Evolutionary conservation across 2,329 filamentous ascomycete species (phyloP).

Genomic region (Exophiala alcalophila): DNA sequence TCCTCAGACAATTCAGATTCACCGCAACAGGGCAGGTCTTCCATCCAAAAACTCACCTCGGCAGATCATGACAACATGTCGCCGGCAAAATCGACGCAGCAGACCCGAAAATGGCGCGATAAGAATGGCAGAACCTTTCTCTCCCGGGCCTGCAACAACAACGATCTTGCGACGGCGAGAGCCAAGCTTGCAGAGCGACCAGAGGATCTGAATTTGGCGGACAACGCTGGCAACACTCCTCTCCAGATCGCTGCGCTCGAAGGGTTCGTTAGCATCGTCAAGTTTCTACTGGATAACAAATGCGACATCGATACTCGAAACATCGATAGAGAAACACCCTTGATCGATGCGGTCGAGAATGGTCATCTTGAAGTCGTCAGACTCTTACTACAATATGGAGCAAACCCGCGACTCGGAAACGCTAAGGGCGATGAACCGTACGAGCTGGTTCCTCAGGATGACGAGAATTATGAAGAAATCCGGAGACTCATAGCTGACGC

Average conservation of each 20-base stretch:
- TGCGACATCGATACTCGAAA: conserved; percentile 79
- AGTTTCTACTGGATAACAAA: conserved; percentile 77
- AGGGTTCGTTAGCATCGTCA: conserved; percentile 81
- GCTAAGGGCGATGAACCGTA: conserved; percentile 89
- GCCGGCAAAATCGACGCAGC: conserved; percentile 61
- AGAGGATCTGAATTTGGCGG: conserved; percentile 81
- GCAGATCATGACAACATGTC: conserved; percentile 53
- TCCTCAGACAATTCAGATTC: conserved; percentile 39
- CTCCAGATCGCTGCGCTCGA: conserved; percentile 89
- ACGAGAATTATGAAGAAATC: conserved; percentile 77
- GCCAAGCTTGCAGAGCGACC: conserved; percentile 72
- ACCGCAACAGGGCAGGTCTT: conserved; percentile 39
- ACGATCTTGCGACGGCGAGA: conserved; percentile 76
- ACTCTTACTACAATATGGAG: conserved; percentile 77
- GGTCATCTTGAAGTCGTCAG: conserved; percentile 85
- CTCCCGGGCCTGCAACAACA: conserved; percentile 83
- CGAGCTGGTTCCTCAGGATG: conserved; percentile 72
- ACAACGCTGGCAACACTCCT: conserved; percentile 95
- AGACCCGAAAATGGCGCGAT: conserved; percentile 87
- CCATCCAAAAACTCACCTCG: conserved; percentile 42
- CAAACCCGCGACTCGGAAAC: conserved; percentile 88
- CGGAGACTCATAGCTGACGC: conserved; percentile 65
- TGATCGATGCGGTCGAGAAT: conserved; percentile 96
- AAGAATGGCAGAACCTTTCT: conserved; percentile 87
- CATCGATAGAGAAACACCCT: conserved; percentile 81